Evolutionary conservation across 169 alveolate species (phyloP).

Genomic region (Cryptosporidium ubiquitum): DNA sequence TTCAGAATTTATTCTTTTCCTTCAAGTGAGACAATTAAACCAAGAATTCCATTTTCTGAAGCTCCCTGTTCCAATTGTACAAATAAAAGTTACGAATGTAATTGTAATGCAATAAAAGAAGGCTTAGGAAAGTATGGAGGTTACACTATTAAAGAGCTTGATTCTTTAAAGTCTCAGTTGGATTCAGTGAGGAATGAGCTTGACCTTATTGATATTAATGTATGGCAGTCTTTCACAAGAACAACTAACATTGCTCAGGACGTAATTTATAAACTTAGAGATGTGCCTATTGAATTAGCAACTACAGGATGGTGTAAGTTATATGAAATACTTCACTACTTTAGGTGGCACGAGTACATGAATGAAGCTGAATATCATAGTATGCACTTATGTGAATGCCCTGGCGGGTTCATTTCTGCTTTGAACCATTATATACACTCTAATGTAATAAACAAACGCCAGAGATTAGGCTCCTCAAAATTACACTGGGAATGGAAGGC

Average conservation of each 20-base stretch:
- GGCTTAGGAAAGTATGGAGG: conserved; percentile 78
- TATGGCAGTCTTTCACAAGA: conserved; percentile 79
- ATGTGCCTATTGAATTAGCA: conserved; percentile 78
- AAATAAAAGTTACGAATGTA: conserved; percentile 77
- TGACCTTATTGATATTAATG: conserved; percentile 77
- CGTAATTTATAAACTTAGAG: conserved; percentile 53
- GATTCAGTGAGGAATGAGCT: conserved; percentile 79
- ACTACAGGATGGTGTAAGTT: conserved; percentile 84
- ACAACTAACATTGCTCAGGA: conserved; percentile 76
- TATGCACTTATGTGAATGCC: conserved; percentile 84
- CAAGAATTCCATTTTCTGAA: conserved; percentile 70
- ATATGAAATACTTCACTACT: conserved; percentile 80
- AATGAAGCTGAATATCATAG: conserved; percentile 76
- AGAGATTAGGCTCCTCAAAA: conserved; percentile 68
- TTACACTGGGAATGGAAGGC: conserved; percentile 80
- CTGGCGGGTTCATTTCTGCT: conserved; percentile 84
- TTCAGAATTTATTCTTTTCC: conserved; percentile 70
- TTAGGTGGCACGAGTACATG: conserved; percentile 77
- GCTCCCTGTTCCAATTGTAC: conserved; percentile 78
- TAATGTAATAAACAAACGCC: conserved; percentile 73
- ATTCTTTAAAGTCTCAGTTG: conserved; percentile 76
- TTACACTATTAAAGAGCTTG: conserved; percentile 78
- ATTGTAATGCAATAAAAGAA: conserved; percentile 76
- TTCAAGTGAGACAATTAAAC: conserved; percentile 37
- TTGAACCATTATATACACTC: conserved; percentile 78